These are phyloP conservation scores for Calamus simplicifolius DNA, from an alignment of 176 grass and related monocot genomes.

Conservation along the genomic window DNA sequence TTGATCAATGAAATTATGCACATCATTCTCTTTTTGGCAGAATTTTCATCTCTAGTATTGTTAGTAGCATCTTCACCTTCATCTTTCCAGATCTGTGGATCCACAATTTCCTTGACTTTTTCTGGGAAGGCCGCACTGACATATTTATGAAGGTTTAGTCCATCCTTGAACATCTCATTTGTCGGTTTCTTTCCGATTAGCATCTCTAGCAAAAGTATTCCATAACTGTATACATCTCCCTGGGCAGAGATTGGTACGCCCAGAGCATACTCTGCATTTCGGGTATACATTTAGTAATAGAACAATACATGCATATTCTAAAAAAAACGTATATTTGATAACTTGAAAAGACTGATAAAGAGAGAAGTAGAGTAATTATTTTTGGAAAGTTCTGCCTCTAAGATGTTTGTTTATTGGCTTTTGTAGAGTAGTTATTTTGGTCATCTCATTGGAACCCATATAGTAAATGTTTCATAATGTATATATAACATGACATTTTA, in stretches of 20 bases:
- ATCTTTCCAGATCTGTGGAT: no score
- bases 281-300: background rate
- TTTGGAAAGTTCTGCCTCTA: background rate
- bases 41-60: no score
- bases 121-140: no score
- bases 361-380: background rate
- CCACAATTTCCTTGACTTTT: no score
- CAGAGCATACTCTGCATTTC: slow-evolving; percentile 27
- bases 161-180: background rate
- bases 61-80: background rate
- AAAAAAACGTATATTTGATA: background rate
- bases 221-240: slow-evolving; percentile 4
- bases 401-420: slow-evolving; percentile 1
- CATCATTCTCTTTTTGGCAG: background rate
- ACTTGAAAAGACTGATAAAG: background rate
- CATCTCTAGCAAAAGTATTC: slow-evolving; percentile 11
- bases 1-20: slow-evolving; percentile 27
- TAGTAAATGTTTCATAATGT: background rate
- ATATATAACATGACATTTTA: no score
- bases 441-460: background rate
- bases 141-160: background rate
- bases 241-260: slow-evolving; percentile 3
- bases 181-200: background rate
- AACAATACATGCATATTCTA: background rate
- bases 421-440: background rate